Base-by-base conservation (phyloP, 768 basidiomycete species). In the Erythrobasidium yunnanense region DNA sequence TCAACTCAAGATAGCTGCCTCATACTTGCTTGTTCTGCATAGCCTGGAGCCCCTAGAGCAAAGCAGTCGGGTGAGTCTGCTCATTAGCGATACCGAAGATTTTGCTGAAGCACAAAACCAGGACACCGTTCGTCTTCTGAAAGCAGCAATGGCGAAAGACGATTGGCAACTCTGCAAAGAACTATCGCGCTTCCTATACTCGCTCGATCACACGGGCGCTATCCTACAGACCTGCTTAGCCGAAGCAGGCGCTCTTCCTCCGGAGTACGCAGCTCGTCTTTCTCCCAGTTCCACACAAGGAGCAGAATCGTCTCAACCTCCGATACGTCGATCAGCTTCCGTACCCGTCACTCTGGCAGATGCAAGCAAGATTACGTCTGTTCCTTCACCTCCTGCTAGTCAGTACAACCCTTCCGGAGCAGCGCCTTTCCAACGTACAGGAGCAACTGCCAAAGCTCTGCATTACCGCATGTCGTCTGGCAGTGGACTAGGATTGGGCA, bases 21-120 rank as follows among this genome's bases (percentile, higher is more conserved):
- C 89, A 5, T 96, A 96, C 76, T 81, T 99, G 8, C 81, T 99
- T 29, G 90, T 97, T 1, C 78, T 99, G 55, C 92, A 96, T 74
- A 91, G 87, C 71, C 81, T 96, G 56, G 92, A 96, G 73, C 88
- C 90, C 68, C 79, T 90, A 54, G 87, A 90, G 70, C 86, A 87
- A 73, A 78, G 77, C 35, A 78, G 83, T 71, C 83, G 84, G 72
- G 81, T 66, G 33, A 29, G 52, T 56, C 5, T 13, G 15, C 4
- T 13, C 2, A 35, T n/a, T 23, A 13, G 30, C 29, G 4, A 17
- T 55, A 33, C 20, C 2, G 29, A 15, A 22, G 2, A 8, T 62
- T 68, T 66, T 8, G 69, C 68, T 67, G 71, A 73, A 35, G 65
- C 70, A 68, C 25, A 50, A 63, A 32, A 25, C 56, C 35, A 68